Base-by-base conservation (phyloP, 2,329 filamentous ascomycete species). In the Fusarium tupiense region DNA sequence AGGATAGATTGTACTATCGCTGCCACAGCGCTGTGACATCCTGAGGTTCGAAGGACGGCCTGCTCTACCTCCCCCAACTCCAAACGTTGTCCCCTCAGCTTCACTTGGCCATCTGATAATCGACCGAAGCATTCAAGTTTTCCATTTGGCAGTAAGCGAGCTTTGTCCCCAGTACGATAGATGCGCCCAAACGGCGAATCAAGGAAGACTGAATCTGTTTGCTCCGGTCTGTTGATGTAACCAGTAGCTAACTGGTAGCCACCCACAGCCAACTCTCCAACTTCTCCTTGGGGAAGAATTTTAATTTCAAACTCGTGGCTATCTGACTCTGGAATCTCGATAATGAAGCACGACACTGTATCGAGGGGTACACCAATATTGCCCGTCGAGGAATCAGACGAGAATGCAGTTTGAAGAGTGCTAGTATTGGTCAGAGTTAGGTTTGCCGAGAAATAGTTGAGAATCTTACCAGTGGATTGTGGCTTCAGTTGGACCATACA, bases 401-500 rank as follows among this genome's bases (percentile, higher is more conserved):
- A 79, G 76, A 97, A 91, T 0, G 86, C 84, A 1, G 91, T 85
- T 72, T 94, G 91, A 9, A 96, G 82, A 2, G 94, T 97, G 80
- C 94, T 88, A 33, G 35, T 22, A 37, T 26, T 31, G 33, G 59
- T 57, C 75, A 64, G 71, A 57, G 35, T n/a, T 22, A 20, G 35
- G 17, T 17, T 29, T 29, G 20, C 49, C 29, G 5, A 44, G 10
- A 13, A 26, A 9, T 24, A 38, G 38, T 29, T 11, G 19, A 17
- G 19, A 59, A n/a, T 73, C 84, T 82, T 78, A 88, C 87, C 89
- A 98, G 80, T 98, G 95, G 65, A 98, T 97, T 0, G 95, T 91
- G 13, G 94, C 94, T 83, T 98, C 95, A 0, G 95, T 98, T 4
- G 95, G 95, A 1, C 95, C 95, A 79, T 98, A 98, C 94, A 98